phyloP scores from a whole-genome alignment of 345 rosid genomes.

The Citrus hindsii region DNA sequence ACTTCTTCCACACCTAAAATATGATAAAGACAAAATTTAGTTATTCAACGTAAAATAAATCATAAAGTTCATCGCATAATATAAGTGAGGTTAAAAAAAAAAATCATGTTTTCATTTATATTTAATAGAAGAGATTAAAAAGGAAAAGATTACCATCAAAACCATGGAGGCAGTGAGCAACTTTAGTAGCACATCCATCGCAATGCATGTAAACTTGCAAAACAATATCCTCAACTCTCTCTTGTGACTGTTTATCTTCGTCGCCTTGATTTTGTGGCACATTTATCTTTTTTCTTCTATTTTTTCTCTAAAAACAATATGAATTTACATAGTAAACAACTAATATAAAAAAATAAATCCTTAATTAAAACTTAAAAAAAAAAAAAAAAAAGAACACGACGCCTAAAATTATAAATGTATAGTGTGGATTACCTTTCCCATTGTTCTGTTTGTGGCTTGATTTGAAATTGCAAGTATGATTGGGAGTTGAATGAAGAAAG shows the following conservation, averaged over 20 bases:
- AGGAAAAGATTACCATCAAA: conserved; percentile 41
- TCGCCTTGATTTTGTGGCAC: background rate
- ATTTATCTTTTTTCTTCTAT: background rate
- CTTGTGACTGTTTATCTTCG: background rate
- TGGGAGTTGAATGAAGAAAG: background rate
- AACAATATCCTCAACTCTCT: conserved; percentile 18
- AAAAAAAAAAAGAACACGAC: background rate
- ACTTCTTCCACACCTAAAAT: conserved; percentile 53
- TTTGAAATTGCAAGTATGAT: background rate
- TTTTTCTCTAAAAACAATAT: background rate
- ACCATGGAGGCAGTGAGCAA: conserved; percentile 44
- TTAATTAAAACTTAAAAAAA: background rate
- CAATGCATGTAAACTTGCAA: conserved; percentile 71
- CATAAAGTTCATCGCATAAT: background rate
- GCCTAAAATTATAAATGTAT: background rate
- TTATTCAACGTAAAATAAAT: too few relatives aligned
- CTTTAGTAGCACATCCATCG: conserved; percentile 52
- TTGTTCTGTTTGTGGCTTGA: background rate
- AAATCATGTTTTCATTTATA: background rate
- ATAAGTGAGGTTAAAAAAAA: background rate
- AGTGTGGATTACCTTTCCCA: background rate
- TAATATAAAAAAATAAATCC: too few relatives aligned
- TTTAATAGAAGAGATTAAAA: background rate
- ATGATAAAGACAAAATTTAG: background rate
- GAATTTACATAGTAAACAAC: background rate